These are phyloP conservation scores for Cyberlindnera bimundalis DNA, from an alignment of 805 yeast genomes.

Conservation along the genomic window DNA sequence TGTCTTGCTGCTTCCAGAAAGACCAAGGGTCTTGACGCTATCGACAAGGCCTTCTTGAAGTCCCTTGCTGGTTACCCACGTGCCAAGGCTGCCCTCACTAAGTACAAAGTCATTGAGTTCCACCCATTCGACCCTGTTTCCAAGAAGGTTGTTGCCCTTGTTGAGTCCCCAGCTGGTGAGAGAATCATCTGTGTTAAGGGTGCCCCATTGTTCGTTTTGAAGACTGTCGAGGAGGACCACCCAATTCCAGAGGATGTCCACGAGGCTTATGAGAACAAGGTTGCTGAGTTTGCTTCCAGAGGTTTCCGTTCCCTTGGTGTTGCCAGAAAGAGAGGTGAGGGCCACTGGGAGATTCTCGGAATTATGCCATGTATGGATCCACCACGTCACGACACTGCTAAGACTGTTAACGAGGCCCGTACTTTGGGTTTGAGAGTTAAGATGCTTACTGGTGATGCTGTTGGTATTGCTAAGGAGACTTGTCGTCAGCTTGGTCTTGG, in stretches of 20 bases:
- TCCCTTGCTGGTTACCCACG: constrained; percentile 84
- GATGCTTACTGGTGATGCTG: constrained; percentile 99
- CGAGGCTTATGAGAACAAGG: constrained; percentile 94
- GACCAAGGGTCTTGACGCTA: constrained; percentile 97
- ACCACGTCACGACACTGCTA: constrained; percentile 97
- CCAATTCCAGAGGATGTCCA: constrained; percentile 92
- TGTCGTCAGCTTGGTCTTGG: constrained; percentile 97
- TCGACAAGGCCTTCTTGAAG: constrained; percentile 94
- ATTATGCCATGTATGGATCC: constrained; percentile 99
- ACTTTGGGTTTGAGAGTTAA: constrained; percentile 88
- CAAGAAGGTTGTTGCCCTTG: constrained; percentile 92
- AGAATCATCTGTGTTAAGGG: constrained; percentile 95
- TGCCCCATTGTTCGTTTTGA: constrained; percentile 95
- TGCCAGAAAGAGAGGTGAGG: constrained; percentile 98
- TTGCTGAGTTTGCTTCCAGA: constrained; percentile 96
- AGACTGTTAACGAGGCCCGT: constrained; percentile 90
- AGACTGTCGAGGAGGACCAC: constrained; percentile 96
- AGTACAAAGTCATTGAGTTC: constrained; percentile 93
- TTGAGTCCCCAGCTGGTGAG: constrained; percentile 95
- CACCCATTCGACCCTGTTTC: constrained; percentile 98
- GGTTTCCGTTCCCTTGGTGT: constrained; percentile 99
- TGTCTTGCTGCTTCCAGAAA: constrained; percentile 97
- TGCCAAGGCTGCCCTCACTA: constrained; percentile 88
- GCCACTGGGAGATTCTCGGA: constrained; percentile 97
- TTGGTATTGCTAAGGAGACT: constrained; percentile 97